phyloP scores from a whole-genome alignment of 2,329 filamentous ascomycete genomes.

The Macrophomina phaseolina region DNA sequence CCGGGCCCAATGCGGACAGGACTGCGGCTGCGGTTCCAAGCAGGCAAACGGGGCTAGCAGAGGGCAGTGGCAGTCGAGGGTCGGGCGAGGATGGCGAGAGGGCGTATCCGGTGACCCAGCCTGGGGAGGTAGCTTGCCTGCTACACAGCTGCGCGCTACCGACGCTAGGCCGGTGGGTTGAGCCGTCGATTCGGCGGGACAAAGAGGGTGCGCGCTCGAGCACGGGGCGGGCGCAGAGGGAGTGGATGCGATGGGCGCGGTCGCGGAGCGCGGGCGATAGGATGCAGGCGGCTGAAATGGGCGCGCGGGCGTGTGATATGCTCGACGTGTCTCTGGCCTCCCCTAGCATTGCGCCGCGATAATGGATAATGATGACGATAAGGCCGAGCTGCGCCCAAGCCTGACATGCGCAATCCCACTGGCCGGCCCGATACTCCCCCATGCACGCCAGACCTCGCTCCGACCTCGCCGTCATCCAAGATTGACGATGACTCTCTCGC shows the following conservation, averaged over 20 bases:
- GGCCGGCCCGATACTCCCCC: conserved; percentile 11
- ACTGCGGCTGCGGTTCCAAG: not conserved
- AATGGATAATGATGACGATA: conserved; percentile 23
- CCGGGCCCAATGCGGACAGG: conserved; percentile 13
- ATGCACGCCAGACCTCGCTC: conserved; percentile 10
- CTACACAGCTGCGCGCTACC: conserved; percentile 16
- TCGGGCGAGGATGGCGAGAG: conserved; percentile 15
- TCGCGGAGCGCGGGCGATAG: not conserved
- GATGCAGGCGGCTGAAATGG: conserved; percentile 7
- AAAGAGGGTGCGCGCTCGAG: conserved; percentile 1
- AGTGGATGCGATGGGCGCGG: not conserved
- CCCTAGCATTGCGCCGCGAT: conserved; percentile 19
- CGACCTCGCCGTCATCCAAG: conserved; percentile 8
- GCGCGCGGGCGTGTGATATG: conserved; percentile 14
- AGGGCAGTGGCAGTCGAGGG: not conserved
- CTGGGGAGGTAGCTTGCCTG: conserved; percentile 11
- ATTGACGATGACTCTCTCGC: not conserved
- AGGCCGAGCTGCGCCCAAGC: conserved; percentile 20
- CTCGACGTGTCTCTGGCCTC: conserved; percentile 19
- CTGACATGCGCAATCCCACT: conserved; percentile 18
- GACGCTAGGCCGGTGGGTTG: conserved; percentile 15
- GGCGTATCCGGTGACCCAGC: conserved; percentile 18
- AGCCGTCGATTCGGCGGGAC: conserved; percentile 12
- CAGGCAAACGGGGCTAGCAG: not conserved
- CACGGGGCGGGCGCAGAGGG: not conserved